A percentile compares a stretch with the other conserved stretches of the same genome.
These are phyloP conservation scores for Pichia cephalocereana DNA, from an alignment of 805 yeast species.

Conservation along the genomic window DNA sequence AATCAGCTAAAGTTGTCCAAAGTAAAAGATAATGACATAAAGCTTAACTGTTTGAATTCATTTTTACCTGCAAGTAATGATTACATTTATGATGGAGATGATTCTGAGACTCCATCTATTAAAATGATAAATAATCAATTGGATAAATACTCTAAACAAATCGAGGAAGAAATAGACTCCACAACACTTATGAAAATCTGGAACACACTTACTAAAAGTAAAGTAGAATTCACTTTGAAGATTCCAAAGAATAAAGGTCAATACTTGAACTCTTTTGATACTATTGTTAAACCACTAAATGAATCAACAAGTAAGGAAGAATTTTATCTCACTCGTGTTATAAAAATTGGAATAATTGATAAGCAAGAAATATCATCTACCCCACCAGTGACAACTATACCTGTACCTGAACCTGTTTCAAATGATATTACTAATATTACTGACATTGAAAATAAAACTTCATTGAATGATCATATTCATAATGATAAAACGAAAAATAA, in stretches of 20 bases:
- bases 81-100: neutral
- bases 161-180: slow-evolving; percentile 13
- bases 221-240: slow-evolving; percentile 13
- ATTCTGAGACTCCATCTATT: neutral
- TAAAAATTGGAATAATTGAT: slow-evolving; percentile 32
- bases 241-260: slow-evolving; percentile 19
- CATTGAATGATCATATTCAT: neutral
- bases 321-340: slow-evolving; percentile 25
- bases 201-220: slow-evolving; percentile 8
- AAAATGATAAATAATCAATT: slow-evolving; percentile 7
- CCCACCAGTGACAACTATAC: neutral
- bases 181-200: slow-evolving; percentile 10
- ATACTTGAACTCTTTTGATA: slow-evolving; percentile 14
- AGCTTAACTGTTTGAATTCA: slow-evolving; percentile 14
- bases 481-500: neutral
- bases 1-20: neutral
- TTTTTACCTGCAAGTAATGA: slow-evolving; percentile 11
- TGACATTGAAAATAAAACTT: neutral
- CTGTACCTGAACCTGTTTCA: neutral
- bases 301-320: slow-evolving; percentile 17
- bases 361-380: slow-evolving; percentile 29
- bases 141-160: slow-evolving; percentile 5
- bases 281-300: slow-evolving; percentile 9
- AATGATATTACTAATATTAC: neutral
- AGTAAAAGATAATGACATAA: slow-evolving; percentile 11